These are phyloP conservation scores for Malus fusca DNA, from an alignment of 306 rosid genomes.

Conservation along the genomic window DNA sequence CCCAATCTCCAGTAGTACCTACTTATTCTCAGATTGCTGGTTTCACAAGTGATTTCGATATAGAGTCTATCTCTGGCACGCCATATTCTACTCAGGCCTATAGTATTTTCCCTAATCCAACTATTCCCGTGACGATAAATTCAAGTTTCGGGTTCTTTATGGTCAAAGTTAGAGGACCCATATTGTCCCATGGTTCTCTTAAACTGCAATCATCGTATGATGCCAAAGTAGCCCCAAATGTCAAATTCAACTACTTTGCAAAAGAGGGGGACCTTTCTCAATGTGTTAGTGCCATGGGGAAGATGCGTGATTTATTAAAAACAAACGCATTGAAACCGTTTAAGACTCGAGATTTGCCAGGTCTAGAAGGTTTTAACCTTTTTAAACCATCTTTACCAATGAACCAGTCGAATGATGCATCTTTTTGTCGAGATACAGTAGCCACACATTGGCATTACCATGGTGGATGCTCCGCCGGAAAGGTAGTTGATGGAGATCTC, in stretches of 20 bases:
- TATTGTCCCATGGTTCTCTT: background rate
- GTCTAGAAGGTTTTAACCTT: background rate
- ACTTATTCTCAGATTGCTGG: background rate
- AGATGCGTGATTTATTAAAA: background rate
- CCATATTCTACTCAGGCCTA: background rate
- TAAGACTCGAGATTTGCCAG: background rate
- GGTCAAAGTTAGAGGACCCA: background rate
- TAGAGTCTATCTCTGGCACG: background rate
- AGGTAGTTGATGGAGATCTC: background rate
- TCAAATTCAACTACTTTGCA: conserved; percentile 5
- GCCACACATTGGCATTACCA: background rate
- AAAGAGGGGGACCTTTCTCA: background rate
- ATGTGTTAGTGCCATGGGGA: background rate
- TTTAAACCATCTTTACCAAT: background rate
- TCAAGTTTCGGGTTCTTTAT: background rate
- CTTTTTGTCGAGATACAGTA: background rate
- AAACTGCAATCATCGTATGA: background rate
- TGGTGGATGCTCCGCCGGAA: background rate
- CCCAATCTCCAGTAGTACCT: background rate
- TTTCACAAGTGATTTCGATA: background rate
- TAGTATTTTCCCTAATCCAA: background rate
- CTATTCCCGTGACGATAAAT: background rate
- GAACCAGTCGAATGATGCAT: background rate
- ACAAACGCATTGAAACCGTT: background rate
- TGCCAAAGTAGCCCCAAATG: background rate